These are phyloP conservation scores for Pseudogymnoascus sp. DNA, from an alignment of 2,329 filamentous ascomycete species.

Conservation along the genomic window DNA sequence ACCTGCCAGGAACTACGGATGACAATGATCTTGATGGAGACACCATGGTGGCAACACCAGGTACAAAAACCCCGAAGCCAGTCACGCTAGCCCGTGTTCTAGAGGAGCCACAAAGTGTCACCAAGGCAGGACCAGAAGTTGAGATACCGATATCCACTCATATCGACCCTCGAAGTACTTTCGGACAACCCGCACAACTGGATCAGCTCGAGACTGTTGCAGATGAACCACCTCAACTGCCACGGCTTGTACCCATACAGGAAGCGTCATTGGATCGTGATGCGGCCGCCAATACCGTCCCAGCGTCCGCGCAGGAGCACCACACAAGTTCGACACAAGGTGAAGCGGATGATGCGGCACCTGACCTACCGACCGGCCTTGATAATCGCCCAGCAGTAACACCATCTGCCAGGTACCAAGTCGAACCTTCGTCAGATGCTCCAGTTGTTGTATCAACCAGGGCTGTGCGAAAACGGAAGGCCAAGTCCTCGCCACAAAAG, in stretches of 20 bases:
- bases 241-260: neutral
- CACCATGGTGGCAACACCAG: neutral
- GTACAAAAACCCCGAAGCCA: neutral
- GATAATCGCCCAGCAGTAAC: neutral
- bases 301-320: neutral
- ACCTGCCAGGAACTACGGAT: neutral
- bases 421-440: constrained; percentile 13
- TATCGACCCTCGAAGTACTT: neutral
- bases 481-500: constrained; percentile 12
- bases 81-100: neutral
- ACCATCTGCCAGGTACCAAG: neutral
- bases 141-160: neutral
- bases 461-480: constrained; percentile 20
- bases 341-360: constrained; percentile 5
- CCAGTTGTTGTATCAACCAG: constrained; percentile 21
- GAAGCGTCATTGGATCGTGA: neutral
- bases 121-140: neutral
- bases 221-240: neutral
- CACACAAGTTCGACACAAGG: constrained; percentile 23
- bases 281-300: neutral
- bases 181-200: neutral
- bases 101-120: neutral
- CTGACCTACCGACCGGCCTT: neutral
- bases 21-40: neutral
- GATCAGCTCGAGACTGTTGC: neutral